These are phyloP conservation scores for Thraustotheca clavata DNA, from an alignment of 352 stramenopile species.

Conservation along the genomic window DNA sequence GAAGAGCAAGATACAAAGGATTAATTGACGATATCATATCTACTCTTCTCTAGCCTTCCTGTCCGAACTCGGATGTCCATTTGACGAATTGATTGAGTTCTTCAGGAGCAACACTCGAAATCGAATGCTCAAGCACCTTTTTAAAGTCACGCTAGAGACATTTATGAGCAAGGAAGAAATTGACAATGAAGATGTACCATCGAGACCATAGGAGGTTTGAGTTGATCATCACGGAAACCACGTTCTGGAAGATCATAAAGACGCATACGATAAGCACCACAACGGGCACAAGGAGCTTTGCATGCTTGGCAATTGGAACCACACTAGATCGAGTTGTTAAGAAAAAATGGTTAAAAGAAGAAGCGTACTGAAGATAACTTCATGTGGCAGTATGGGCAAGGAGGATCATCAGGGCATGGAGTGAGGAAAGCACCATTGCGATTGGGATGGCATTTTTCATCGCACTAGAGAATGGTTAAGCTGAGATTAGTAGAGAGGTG, in stretches of 20 bases:
- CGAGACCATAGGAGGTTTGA: constrained; percentile 76
- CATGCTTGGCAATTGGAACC: constrained; percentile 52
- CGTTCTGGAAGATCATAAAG: constrained; percentile 76
- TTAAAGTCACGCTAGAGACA: constrained; percentile 90
- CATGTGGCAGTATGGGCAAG: constrained; percentile 85
- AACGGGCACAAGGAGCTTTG: constrained; percentile 57
- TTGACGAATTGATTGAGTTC: constrained; percentile 97
- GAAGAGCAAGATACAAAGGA: background rate
- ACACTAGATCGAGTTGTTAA: constrained; percentile 26
- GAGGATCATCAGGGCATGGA: constrained; percentile 72
- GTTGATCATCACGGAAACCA: constrained; percentile 76
- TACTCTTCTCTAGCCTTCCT: constrained; percentile 98
- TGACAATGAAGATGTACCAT: constrained; percentile 42
- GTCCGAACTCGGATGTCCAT: constrained; percentile 99
- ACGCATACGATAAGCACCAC: constrained; percentile 71
- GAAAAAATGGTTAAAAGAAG: background rate
- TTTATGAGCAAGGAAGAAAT: background rate
- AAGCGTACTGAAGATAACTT: constrained; percentile 54
- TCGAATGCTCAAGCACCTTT: constrained; percentile 90
- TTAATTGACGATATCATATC: constrained; percentile 2
- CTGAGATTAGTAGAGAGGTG: background rate
- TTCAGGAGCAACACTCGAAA: constrained; percentile 92
- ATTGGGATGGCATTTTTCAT: constrained; percentile 55
- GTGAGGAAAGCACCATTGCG: constrained; percentile 66
- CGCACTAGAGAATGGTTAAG: constrained; percentile 37